Evolutionary conservation across 495 filamentous ascomycete genomes (phyloP), one percentile per base, ranked within the genome.

Genomic region (Aspergillus biplanus): DNA sequence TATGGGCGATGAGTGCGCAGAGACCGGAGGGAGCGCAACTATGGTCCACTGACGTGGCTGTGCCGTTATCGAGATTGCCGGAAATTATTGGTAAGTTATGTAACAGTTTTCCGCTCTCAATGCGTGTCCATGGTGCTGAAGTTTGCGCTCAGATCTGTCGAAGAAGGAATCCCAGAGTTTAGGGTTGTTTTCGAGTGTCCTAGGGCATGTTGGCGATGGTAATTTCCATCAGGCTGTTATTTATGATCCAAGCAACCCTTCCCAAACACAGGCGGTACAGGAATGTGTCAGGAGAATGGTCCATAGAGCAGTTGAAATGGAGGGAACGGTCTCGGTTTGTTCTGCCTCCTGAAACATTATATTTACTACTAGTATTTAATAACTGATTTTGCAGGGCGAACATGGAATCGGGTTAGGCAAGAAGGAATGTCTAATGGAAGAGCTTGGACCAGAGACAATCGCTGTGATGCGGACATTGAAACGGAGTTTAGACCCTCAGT

Each of bases 151-250:
- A 84, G 91, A 95, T 65, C 78, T 89, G 33, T 92, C 90, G 52
- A 93, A 96, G 75, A 87, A 89, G 66, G 90, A 93, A 68, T 87
- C 93, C 81, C 86, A 91, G 57, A 39, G 37, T 42, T 8, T 42
- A 42, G 37, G 90, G 0, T 76, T 96, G 7, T 93, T 96, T 67
- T 90, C 90, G 4, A 90, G 84, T 66, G 90, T 93, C 13, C 78
- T 96, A 0, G 91, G 89, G 5, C 91, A 95, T 64, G 85, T 95
- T 52, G 91, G 91, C 1, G 90, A 95, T 69, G 91, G 92, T 6
- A 97, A 97, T 71, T 96, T 96, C 73, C 92, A 97, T 71, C 89
- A 90, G 71, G 88, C 85, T 68, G 90, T 97, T 66, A 86, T 96
- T 71, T 97, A 71, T 42, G 59, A 74, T 27, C 68, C 93, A 62